Conservation (phyloP, 2,329 filamentous ascomycete species). For the Cladophialophora immunda region DNA sequence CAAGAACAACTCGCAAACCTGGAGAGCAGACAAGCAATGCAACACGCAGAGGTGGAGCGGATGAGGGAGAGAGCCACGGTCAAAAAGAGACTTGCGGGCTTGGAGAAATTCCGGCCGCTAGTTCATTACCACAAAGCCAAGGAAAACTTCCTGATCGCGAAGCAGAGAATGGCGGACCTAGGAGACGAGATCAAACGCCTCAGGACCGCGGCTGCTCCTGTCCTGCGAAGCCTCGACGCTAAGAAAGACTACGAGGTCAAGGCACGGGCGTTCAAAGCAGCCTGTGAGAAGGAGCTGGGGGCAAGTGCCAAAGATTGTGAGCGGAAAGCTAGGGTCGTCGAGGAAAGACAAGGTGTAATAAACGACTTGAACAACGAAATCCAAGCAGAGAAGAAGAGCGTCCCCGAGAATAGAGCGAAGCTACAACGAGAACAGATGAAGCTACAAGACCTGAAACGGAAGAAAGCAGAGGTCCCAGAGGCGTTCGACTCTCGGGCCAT, state of each 20-base stretch:
- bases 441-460: slow-evolving; percentile 71
- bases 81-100: slow-evolving; percentile 68
- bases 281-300: slow-evolving; percentile 62
- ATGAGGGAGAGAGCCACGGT: slow-evolving; percentile 78
- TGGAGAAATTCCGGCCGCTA: slow-evolving; percentile 72
- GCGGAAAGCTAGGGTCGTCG: slow-evolving; percentile 50
- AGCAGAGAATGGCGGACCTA: slow-evolving; percentile 63
- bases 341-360: slow-evolving; percentile 49
- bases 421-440: slow-evolving; percentile 60
- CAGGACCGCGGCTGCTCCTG: slow-evolving; percentile 70
- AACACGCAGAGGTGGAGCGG: slow-evolving; percentile 83
- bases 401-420: slow-evolving; percentile 62
- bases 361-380: slow-evolving; percentile 51
- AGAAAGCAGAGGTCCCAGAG: slow-evolving; percentile 67
- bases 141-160: slow-evolving; percentile 60
- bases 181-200: slow-evolving; percentile 67
- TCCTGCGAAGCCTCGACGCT: slow-evolving; percentile 70
- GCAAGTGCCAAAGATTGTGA: slow-evolving; percentile 45
- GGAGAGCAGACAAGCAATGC: slow-evolving; percentile 75
- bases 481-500: slow-evolving; percentile 65
- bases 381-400: slow-evolving; percentile 61
- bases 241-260: slow-evolving; percentile 73
- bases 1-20: slow-evolving; percentile 71
- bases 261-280: slow-evolving; percentile 51
- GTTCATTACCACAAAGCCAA: slow-evolving; percentile 70